Evolutionary conservation across 768 basidiomycete genomes (phyloP), one percentile per base, ranked within the genome.

Genomic region (Mycena filopes): DNA sequence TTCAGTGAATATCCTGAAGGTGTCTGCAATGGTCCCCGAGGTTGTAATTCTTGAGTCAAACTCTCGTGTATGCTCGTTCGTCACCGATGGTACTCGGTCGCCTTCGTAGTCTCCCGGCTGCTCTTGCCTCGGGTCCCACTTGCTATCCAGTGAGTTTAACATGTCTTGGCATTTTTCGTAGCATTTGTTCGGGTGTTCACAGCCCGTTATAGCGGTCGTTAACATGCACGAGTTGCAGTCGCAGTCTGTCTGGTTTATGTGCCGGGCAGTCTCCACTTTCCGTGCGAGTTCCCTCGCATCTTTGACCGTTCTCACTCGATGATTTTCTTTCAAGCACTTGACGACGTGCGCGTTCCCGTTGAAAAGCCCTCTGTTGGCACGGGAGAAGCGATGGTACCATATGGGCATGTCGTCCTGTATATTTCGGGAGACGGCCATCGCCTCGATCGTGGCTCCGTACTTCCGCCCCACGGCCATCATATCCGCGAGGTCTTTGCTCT

Each of bases 101-200:
- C 45, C 40, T 21, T 59, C 63, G n/a, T 53, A 50, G 49, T 57
- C 55, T 40, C 57, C 63, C 2, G 63, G 56, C n/a, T 65, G 63
- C 23, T 21, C 9, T n/a, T 45, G 6, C 16, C 28, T 18, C 4
- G 63, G 56, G 50, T 65, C 42, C 63, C 63, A 65, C 26, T 65
- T 65, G 13, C 43, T 28, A 15, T 58, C 18, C 2, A 54, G 41
- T 2, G 49, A 43, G 29, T 65, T 21, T 1, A 65, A 40, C 15
- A 65, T 16, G 0, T 53, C n/a, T 16, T 25, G 13, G 21, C 49
- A 56, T 23, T 47, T 58, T 1, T 2, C 13, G 29, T 51, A 65
- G 41, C 63, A 65, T 47, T 49, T 29, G 23, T 45, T n/a, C 8
- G 63, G 55, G 23, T 57, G 38, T 25, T 36, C 25, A 36, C 63